These are phyloP conservation scores for Histomonas meleagridis DNA, from an alignment of 208 protist genomes.

Conservation along the genomic window DNA sequence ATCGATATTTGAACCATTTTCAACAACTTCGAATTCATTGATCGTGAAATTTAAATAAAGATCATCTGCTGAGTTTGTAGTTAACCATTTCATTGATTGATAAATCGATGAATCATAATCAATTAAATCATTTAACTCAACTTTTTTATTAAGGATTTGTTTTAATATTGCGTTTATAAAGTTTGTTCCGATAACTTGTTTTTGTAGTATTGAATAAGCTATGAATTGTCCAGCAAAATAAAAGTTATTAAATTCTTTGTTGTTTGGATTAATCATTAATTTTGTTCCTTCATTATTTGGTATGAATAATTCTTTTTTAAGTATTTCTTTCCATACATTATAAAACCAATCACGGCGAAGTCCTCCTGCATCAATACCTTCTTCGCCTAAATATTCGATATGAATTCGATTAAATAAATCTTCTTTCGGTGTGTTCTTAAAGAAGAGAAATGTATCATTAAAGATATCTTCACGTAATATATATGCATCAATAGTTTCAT, in stretches of 20 bases:
- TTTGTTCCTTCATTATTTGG: background rate
- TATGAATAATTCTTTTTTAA: background rate
- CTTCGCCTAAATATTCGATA: background rate
- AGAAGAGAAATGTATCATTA: no score
- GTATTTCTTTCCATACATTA: background rate
- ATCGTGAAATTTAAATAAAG: background rate
- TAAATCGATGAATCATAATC: background rate
- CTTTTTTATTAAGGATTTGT: background rate
- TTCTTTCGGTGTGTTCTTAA: no score
- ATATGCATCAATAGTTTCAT: no score
- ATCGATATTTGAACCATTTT: conserved; percentile 65
- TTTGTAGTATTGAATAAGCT: background rate
- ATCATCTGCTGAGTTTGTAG: background rate
- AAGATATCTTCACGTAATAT: no score
- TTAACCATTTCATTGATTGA: background rate
- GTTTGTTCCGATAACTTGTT: background rate
- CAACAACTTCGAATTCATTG: background rate
- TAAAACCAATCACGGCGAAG: background rate
- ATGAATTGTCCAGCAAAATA: background rate
- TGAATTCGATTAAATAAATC: no score
- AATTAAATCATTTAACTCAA: background rate
- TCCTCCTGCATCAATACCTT: background rate
- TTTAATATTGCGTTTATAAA: background rate
- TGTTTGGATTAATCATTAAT: background rate
- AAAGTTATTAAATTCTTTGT: background rate